A percentile compares a stretch with the other conserved stretches of the same genome.
phyloP scores from a whole-genome alignment of 129 eudicot species.

The sunflower (Helianthus annuus) region DNA sequence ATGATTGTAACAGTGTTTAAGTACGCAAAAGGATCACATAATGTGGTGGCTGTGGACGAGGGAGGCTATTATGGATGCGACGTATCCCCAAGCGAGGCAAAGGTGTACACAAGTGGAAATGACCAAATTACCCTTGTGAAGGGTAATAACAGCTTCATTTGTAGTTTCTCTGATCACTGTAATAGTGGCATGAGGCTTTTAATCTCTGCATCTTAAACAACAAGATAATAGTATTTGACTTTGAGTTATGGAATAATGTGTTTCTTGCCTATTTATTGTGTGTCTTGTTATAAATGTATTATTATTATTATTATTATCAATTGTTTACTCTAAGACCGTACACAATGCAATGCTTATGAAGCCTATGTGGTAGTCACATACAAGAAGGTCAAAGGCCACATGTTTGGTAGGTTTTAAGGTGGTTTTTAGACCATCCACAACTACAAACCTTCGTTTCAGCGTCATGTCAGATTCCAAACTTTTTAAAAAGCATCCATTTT shows the following conservation, averaged over 20 bases:
- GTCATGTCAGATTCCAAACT: no score
- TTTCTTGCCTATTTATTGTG: not conserved
- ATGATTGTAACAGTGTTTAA: slow-evolving; percentile 50
- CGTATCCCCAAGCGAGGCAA: slow-evolving; percentile 45
- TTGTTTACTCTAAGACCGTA: no score
- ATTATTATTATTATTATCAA: no score
- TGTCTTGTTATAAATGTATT: not conserved
- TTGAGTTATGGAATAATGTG: not conserved
- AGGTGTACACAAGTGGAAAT: slow-evolving; percentile 44
- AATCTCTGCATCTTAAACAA: slow-evolving; percentile 25
- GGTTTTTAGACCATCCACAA: no score
- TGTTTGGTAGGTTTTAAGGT: no score
- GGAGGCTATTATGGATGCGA: slow-evolving; percentile 53
- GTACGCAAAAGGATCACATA: slow-evolving; percentile 46
- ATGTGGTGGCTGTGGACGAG: slow-evolving; percentile 62
- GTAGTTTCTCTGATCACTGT: slow-evolving; percentile 66
- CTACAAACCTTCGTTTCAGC: no score
- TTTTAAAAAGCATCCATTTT: no score
- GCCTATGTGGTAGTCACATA: no score
- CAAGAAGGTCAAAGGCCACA: no score
- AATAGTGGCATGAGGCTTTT: slow-evolving; percentile 73
- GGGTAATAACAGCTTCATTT: slow-evolving; percentile 76
- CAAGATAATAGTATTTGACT: not conserved
- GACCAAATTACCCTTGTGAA: slow-evolving; percentile 59
- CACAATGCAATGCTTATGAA: no score